phyloP scores from a whole-genome alignment of 2,329 filamentous ascomycete species.

The Trichoderma atroviride region DNA sequence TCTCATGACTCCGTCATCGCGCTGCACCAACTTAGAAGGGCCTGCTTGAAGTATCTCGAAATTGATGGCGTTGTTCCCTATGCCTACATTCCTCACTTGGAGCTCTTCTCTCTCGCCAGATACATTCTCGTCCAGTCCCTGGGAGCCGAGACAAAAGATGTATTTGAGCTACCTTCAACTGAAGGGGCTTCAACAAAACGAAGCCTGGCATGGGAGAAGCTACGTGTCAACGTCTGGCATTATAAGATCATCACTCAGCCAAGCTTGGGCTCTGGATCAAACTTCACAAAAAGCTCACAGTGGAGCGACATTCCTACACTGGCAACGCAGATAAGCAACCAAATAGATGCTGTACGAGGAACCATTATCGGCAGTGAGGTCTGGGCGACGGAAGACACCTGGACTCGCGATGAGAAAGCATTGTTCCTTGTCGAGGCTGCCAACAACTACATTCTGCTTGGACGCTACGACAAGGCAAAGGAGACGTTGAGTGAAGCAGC shows the following conservation, averaged over 20 bases:
- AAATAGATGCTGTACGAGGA: slow-evolving; percentile 47
- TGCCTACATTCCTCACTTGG: slow-evolving; percentile 77
- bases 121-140: slow-evolving; percentile 47
- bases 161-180: slow-evolving; percentile 34
- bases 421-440: slow-evolving; percentile 81
- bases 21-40: slow-evolving; percentile 51
- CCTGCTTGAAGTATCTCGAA: slow-evolving; percentile 68
- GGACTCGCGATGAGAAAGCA: slow-evolving; percentile 56
- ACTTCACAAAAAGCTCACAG: slow-evolving; percentile 58
- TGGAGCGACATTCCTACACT: slow-evolving; percentile 63
- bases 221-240: slow-evolving; percentile 74
- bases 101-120: slow-evolving; percentile 77
- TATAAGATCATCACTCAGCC: slow-evolving; percentile 63
- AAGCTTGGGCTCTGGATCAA: slow-evolving; percentile 55
- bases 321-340: slow-evolving; percentile 51
- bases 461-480: slow-evolving; percentile 74
- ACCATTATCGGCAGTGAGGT: slow-evolving; percentile 43
- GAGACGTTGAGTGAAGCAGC: slow-evolving; percentile 71
- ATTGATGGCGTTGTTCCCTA: slow-evolving; percentile 88
- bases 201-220: slow-evolving; percentile 60
- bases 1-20: background rate
- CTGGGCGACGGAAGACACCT: slow-evolving; percentile 43
- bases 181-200: slow-evolving; percentile 49
- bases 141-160: slow-evolving; percentile 30
- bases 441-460: slow-evolving; percentile 81